Evolutionary conservation across 805 yeast genomes (phyloP).

Genomic region (Naumovozyma baii): DNA sequence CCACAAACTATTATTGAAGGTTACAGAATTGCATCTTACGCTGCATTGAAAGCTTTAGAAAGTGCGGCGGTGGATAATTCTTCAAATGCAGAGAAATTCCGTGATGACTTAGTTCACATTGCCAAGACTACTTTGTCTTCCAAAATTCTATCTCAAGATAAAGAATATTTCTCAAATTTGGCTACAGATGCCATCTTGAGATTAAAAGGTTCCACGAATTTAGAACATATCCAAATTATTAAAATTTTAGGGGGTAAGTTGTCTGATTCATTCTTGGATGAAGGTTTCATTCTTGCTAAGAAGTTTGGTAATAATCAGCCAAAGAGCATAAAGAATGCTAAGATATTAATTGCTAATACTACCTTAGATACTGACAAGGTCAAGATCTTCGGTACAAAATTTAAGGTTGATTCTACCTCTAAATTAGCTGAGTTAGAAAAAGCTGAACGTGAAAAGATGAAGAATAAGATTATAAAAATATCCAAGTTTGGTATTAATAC

Average conservation of each 20-base stretch:
- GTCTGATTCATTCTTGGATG: slow-evolving; percentile 86
- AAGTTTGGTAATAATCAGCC: slow-evolving; percentile 93
- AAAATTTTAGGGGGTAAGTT: slow-evolving; percentile 90
- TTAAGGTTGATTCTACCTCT: slow-evolving; percentile 89
- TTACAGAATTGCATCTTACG: slow-evolving; percentile 74
- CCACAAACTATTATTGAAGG: slow-evolving; percentile 98
- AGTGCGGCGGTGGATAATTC: slow-evolving; percentile 69
- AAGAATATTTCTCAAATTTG: slow-evolving; percentile 74
- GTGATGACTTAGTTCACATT: slow-evolving; percentile 70
- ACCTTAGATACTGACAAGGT: slow-evolving; percentile 96
- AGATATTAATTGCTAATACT: slow-evolving; percentile 87
- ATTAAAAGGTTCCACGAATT: slow-evolving; percentile 75
- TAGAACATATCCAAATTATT: slow-evolving; percentile 87
- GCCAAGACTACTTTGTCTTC: slow-evolving; percentile 92
- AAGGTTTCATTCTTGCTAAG: slow-evolving; percentile 88
- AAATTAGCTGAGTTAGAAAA: slow-evolving; percentile 89
- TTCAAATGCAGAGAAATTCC: slow-evolving; percentile 46
- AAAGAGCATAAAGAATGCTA: slow-evolving; percentile 70
- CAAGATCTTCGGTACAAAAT: slow-evolving; percentile 94
- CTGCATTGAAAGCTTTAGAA: slow-evolving; percentile 77
- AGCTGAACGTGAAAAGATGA: slow-evolving; percentile 93
- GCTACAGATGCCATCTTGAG: slow-evolving; percentile 93
- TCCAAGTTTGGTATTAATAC: slow-evolving; percentile 78
- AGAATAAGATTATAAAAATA: slow-evolving; percentile 77
- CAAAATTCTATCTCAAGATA: slow-evolving; percentile 90